Evolutionary conservation across 2,329 filamentous ascomycete species (phyloP), one percentile per base, ranked within the genome.

Genomic region (Apiospora pterosperma): DNA sequence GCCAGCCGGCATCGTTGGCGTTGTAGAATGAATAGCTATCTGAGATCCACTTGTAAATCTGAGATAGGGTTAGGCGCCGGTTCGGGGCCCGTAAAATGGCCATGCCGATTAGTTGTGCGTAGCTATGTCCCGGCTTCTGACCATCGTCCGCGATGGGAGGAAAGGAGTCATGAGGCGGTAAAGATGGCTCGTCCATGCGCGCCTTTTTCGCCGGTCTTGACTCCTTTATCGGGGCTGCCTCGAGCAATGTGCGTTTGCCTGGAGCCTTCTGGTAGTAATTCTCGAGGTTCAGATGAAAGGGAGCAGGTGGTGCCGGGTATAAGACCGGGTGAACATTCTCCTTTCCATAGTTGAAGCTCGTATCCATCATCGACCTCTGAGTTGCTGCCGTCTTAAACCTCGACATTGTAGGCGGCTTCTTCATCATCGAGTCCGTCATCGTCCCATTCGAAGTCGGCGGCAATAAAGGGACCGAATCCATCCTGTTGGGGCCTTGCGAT

Each of bases 11-110:
- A 72, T 97, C 93, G 64, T 90, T 87, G 52, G 88, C 86, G 70
- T 87, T 90, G 81, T 98, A 99, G 79, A 95, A 97, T 5, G 87
- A 89, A 76, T 92, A 98, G 21, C 90, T 94, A 76, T 96, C 92
- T n/a, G 93, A 96, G 72, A 99, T 98, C 95, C 96, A 99, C 76
- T 97, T 97, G 85, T 98, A 99, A 71, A 99, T 99, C 77, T 97
- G 93, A 31, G 93, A 89, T 21, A 99, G 85, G 1, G 96, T 98
- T 67, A 98, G 84, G 62, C 92, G 90, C 66, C 93, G 89, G 67
- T 90, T 88, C 14, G 92, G 90, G 5, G 96, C 92, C 67, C 94
- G 89, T 25, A 98, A 83, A 71, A 99, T 97, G 62, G 96, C 93
- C 94, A 97, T 97, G 75, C 92, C 96, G 69, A 98, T 98, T 70